phyloP scores from a whole-genome alignment of 1,139 yeast genomes.

The Nadsonia starkeyi-henricii region DNA sequence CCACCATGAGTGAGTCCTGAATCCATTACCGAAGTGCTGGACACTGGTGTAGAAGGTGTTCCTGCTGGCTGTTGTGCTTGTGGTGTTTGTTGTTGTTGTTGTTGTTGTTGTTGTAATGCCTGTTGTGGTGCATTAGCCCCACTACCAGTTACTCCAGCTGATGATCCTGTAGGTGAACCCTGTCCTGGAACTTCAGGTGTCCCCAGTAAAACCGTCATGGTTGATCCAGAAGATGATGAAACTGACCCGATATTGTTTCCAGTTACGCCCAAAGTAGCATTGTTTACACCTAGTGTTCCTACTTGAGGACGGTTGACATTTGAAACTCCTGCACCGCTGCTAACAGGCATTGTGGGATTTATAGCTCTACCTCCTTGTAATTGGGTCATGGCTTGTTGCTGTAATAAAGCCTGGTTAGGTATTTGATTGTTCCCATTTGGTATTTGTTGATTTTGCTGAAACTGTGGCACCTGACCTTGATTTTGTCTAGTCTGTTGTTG shows the following conservation, averaged over 20 bases:
- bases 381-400: slow-evolving; percentile 2
- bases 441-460: slow-evolving; percentile 4
- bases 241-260: background rate
- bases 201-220: background rate
- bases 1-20: background rate
- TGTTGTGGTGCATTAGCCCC: background rate
- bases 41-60: background rate
- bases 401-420: background rate
- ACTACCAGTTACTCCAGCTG: background rate
- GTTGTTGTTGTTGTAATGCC: background rate
- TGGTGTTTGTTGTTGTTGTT: background rate
- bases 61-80: background rate
- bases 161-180: background rate
- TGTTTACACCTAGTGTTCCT: background rate
- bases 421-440: background rate
- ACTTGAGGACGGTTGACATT: too few relatives aligned
- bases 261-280: background rate
- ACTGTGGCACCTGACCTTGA: slow-evolving; percentile 4
- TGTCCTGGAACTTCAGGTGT: background rate
- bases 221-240: background rate
- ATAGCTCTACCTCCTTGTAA: background rate
- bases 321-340: too few relatives aligned
- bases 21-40: background rate
- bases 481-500: slow-evolving; percentile 5
- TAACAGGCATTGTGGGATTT: too few relatives aligned